Percentiles rank a stretch among this genome's conserved stretches.
Conservation (phyloP, 2,329 filamentous ascomycete genomes). For the Neoarthrinium moseri region DNA sequence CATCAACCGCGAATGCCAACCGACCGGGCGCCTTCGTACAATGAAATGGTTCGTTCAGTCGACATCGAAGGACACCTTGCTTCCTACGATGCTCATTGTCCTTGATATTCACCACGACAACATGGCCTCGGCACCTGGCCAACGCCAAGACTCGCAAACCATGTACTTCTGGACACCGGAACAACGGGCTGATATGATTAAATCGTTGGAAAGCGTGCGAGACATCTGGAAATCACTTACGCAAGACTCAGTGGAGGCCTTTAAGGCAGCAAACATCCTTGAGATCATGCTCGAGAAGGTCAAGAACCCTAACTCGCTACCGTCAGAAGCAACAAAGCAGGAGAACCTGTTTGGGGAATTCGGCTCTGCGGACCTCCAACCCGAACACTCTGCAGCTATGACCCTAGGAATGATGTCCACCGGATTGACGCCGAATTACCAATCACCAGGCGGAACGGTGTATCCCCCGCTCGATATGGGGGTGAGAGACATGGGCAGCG, state of each 20-base stretch:
- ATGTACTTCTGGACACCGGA: conserved; percentile 55
- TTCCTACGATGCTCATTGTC: conserved; percentile 81
- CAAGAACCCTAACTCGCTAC: conserved; percentile 40
- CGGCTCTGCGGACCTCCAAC: conserved; percentile 27
- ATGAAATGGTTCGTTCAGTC: conserved; percentile 79
- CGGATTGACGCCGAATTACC: conserved; percentile 32
- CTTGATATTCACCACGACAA: conserved; percentile 77
- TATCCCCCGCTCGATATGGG: conserved; percentile 45
- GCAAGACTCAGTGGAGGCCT: conserved; percentile 82
- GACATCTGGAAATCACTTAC: conserved; percentile 78
- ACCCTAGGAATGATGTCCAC: conserved; percentile 42
- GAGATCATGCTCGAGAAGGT: conserved; percentile 83
- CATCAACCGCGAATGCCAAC: conserved; percentile 71
- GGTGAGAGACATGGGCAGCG: conserved; percentile 17
- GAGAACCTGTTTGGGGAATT: conserved; percentile 26
- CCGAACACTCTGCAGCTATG: conserved; percentile 40
- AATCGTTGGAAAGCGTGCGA: conserved; percentile 68
- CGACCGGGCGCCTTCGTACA: conserved; percentile 67
- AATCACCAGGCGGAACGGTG: conserved; percentile 35
- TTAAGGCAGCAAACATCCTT: conserved; percentile 80
- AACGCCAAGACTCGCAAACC: conserved; percentile 40
- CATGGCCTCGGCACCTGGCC: conserved; percentile 40
- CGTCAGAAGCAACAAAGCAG: conserved; percentile 15
- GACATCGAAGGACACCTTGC: conserved; percentile 78
- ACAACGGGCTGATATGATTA: conserved; percentile 73